Evolutionary conservation across 352 stramenopile species (phyloP).

Genomic region (Phytophthora pistaciae): DNA sequence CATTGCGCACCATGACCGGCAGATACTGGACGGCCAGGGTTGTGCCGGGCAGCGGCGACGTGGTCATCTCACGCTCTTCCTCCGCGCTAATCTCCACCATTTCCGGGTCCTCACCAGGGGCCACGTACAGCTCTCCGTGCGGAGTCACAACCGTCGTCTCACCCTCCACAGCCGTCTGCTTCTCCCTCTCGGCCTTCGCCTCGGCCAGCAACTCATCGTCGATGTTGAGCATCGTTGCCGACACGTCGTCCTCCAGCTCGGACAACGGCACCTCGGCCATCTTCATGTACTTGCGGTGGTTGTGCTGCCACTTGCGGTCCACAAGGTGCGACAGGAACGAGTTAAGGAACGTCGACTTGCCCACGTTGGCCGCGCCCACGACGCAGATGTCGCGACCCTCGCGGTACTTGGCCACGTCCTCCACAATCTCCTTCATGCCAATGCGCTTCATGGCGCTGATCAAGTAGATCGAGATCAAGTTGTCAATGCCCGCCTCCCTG

Average conservation of each 20-base stretch:
- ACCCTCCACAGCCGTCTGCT: conserved; percentile 11
- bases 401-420: conserved; percentile 79
- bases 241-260: conserved; percentile 59
- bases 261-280: conserved; percentile 61
- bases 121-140: conserved; percentile 54
- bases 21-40: conserved; percentile 89
- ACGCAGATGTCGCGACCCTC: conserved; percentile 91
- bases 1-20: conserved; percentile 81
- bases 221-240: conserved; percentile 63
- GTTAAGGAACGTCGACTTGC: conserved; percentile 95
- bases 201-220: conserved; percentile 48
- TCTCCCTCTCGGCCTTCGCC: conserved; percentile 16
- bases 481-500: conserved; percentile 77
- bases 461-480: conserved; percentile 81
- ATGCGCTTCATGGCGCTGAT: conserved; percentile 88
- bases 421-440: conserved; percentile 90
- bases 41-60: conserved; percentile 91
- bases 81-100: conserved; percentile 78
- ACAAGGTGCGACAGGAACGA: conserved; percentile 86
- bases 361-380: conserved; percentile 92
- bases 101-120: conserved; percentile 64
- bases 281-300: conserved; percentile 90
- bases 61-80: conserved; percentile 84
- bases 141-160: conserved; percentile 30
- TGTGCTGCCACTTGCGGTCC: conserved; percentile 87